Evolutionary conservation across 805 yeast genomes (phyloP).

Genomic region (Myxozyma mucilagina): DNA sequence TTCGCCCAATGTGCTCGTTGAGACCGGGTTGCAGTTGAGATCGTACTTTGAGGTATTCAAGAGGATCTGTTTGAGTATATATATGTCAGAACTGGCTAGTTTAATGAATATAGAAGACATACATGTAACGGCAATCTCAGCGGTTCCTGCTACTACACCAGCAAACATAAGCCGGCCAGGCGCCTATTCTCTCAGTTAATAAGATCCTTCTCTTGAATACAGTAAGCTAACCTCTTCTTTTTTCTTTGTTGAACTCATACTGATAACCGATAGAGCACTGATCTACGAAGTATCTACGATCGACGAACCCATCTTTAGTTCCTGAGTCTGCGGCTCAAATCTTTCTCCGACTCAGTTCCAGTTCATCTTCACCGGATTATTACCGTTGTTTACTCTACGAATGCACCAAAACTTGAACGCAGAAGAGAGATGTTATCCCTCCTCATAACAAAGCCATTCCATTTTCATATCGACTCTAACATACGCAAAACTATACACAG

Average conservation of each 20-base stretch:
- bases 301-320: background rate
- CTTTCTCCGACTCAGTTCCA: too few relatives aligned
- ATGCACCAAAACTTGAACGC: too few relatives aligned
- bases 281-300: background rate
- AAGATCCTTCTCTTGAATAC: background rate
- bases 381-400: too few relatives aligned
- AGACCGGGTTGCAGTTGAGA: slow-evolving; percentile 40
- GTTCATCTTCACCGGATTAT: too few relatives aligned
- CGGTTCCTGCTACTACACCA: slow-evolving; percentile 42
- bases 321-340: background rate
- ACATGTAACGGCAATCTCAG: slow-evolving; percentile 44
- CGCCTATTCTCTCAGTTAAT: background rate
- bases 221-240: slow-evolving; percentile 15
- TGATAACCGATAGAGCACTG: background rate
- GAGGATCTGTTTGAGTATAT: slow-evolving; percentile 42
- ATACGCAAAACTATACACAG: too few relatives aligned
- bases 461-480: background rate
- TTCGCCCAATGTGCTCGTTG: slow-evolving; percentile 18
- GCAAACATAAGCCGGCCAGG: slow-evolving; percentile 33
- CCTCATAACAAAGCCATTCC: slow-evolving; percentile 4
- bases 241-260: background rate
- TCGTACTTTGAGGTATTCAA: slow-evolving; percentile 44
- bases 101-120: slow-evolving; percentile 18
- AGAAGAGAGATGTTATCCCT: background rate
- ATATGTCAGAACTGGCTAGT: slow-evolving; percentile 1